Evolutionary conservation across 2,329 filamentous ascomycete species (phyloP).

Genomic region (Fusarium xyrophilum): DNA sequence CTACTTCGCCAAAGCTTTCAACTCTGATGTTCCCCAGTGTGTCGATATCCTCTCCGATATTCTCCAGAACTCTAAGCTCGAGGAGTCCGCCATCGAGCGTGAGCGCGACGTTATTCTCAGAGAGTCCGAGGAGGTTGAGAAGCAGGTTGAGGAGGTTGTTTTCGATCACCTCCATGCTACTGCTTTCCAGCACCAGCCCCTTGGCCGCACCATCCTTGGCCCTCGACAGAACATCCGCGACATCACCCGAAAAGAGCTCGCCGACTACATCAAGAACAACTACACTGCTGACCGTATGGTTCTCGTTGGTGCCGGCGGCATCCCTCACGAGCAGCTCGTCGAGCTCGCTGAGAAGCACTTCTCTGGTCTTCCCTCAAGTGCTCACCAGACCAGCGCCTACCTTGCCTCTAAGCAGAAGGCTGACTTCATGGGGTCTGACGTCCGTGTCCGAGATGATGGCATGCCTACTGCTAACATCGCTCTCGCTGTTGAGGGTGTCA

Average conservation of each 20-base stretch:
- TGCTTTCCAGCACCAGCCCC: conserved; percentile 93
- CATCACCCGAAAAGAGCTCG: conserved; percentile 89
- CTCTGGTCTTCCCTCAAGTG: conserved; percentile 75
- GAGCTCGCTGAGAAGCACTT: conserved; percentile 98
- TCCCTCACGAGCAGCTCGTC: conserved; percentile 93
- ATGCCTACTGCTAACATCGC: conserved; percentile 97
- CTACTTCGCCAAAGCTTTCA: conserved; percentile 99
- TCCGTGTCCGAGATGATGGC: conserved; percentile 94
- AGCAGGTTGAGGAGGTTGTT: conserved; percentile 99
- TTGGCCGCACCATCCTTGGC: conserved; percentile 96
- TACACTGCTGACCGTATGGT: conserved; percentile 99
- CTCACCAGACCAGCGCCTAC: conserved; percentile 76
- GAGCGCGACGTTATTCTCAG: conserved; percentile 98
- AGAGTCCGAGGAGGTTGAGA: conserved; percentile 99
- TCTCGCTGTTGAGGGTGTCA: conserved; percentile 98
- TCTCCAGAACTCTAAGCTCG: conserved; percentile 98
- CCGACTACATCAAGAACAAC: conserved; percentile 98
- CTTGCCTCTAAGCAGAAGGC: conserved; percentile 84
- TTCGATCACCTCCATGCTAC: conserved; percentile 99
- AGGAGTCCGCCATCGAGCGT: conserved; percentile 89
- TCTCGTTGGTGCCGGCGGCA: conserved; percentile 90
- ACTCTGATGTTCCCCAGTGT: conserved; percentile 92
- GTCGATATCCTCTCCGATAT: conserved; percentile 99
- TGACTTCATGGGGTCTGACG: conserved; percentile 95
- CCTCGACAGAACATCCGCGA: conserved; percentile 98